Percentiles rank a stretch among this genome's conserved stretches.
phyloP scores from a whole-genome alignment of 1,284 basidiomycete species.

The Austroboletus novae-zelandiae region DNA sequence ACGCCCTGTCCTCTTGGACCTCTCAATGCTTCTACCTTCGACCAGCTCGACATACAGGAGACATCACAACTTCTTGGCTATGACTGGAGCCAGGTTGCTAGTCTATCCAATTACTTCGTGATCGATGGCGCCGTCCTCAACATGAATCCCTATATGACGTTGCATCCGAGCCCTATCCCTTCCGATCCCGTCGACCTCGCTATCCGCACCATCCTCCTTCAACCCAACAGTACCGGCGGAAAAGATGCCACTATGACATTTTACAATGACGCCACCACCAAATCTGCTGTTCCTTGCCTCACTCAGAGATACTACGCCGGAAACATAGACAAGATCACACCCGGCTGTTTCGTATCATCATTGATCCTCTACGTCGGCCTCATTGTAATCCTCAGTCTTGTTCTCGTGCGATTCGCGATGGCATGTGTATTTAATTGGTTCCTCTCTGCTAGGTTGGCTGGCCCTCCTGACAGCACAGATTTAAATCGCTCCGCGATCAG shows the following conservation, averaged over 20 bases:
- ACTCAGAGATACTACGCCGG: constrained; percentile 87
- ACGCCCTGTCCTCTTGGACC: constrained; percentile 63
- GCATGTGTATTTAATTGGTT: constrained; percentile 98
- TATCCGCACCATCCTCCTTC: constrained; percentile 72
- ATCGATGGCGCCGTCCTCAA: constrained; percentile 95
- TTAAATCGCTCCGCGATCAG: constrained; percentile 79
- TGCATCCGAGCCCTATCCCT: constrained; percentile 67
- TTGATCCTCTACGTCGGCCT: constrained; percentile 92
- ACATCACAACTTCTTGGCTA: constrained; percentile 76
- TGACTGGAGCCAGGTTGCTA: constrained; percentile 81
- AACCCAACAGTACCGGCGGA: constrained; percentile 54
- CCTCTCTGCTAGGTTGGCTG: constrained; percentile 76
- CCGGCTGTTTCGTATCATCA: constrained; percentile 91
- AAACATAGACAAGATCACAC: constrained; percentile 94
- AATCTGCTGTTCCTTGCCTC: constrained; percentile 75
- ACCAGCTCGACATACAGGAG: constrained; percentile 59
- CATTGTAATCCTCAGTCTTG: constrained; percentile 87
- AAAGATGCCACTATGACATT: constrained; percentile 91
- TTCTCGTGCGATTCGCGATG: constrained; percentile 93
- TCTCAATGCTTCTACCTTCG: constrained; percentile 57
- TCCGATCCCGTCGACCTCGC: constrained; percentile 81
- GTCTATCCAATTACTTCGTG: constrained; percentile 73
- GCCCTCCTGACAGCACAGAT: constrained; percentile 65
- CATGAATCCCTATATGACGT: constrained; percentile 81
- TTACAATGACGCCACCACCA: constrained; percentile 66